Conservation (phyloP, 768 basidiomycete genomes). For the Boletus sp. region DNA sequence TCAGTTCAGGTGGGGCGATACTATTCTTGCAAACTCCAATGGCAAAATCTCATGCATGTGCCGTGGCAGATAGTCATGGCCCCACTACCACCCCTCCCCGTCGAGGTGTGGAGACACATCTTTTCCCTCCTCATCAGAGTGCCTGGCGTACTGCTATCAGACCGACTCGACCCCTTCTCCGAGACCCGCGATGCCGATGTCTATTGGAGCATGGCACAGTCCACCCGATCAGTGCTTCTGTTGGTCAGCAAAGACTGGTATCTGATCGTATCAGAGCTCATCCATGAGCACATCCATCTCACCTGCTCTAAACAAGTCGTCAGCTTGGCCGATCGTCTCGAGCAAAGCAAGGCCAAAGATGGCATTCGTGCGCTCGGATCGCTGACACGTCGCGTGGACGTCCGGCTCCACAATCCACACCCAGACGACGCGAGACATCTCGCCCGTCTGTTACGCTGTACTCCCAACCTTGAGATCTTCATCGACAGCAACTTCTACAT, state of each 20-base stretch:
- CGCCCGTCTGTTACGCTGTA: conserved; percentile 38
- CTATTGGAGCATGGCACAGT: conserved; percentile 28
- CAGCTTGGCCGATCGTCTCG: conserved; percentile 35
- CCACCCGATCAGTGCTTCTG: conserved; percentile 32
- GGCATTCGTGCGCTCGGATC: conserved; percentile 36
- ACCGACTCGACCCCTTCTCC: conserved; percentile 41
- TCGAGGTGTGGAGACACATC: conserved; percentile 43
- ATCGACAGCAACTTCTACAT: conserved; percentile 38
- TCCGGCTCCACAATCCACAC: conserved; percentile 37
- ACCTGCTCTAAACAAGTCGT: conserved; percentile 36
- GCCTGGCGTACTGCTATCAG: conserved; percentile 32
- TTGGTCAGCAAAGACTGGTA: conserved; percentile 41
- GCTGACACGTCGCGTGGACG: conserved; percentile 42
- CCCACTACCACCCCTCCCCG: conserved; percentile 27
- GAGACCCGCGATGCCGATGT: conserved; percentile 32
- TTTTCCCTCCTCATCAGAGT: conserved; percentile 35
- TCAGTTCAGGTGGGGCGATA: neutral
- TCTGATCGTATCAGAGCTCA: conserved; percentile 36
- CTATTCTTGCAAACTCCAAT: neutral
- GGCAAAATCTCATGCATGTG: conserved; percentile 1
- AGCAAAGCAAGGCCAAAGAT: conserved; percentile 22
- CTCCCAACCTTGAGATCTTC: conserved; percentile 45
- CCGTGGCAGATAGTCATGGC: conserved; percentile 13
- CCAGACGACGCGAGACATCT: conserved; percentile 20
- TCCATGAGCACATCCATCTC: conserved; percentile 42